Conservation (phyloP, 352 stramenopile genomes). For the Albugo candida region DNA sequence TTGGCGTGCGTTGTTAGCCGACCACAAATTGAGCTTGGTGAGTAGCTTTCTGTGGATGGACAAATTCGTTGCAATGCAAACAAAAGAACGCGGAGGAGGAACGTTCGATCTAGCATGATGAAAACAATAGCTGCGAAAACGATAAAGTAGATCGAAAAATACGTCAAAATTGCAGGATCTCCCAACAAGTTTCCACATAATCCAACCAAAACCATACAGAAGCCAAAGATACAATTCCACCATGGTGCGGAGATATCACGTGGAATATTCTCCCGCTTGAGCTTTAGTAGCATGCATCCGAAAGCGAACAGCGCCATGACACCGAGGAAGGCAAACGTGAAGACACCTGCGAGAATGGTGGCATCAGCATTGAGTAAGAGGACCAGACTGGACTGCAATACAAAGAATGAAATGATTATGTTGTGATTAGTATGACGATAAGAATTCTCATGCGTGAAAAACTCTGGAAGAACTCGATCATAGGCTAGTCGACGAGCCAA, state of each 20-base stretch:
- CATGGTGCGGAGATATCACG: slow-evolving; percentile 71
- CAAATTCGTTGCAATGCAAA: slow-evolving; percentile 42
- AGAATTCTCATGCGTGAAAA: slow-evolving; percentile 36
- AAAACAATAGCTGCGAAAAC: slow-evolving; percentile 51
- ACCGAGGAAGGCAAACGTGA: slow-evolving; percentile 81
- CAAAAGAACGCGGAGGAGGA: slow-evolving; percentile 49
- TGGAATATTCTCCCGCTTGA: slow-evolving; percentile 81
- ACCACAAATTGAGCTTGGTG: neutral
- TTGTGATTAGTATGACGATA: slow-evolving; percentile 72
- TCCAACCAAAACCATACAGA: slow-evolving; percentile 45
- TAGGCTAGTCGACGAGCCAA: slow-evolving; percentile 59
- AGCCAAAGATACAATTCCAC: slow-evolving; percentile 58
- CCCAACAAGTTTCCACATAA: slow-evolving; percentile 44
- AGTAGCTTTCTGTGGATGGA: slow-evolving; percentile 14
- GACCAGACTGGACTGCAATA: slow-evolving; percentile 46
- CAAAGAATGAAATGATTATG: slow-evolving; percentile 70
- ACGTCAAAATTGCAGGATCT: slow-evolving; percentile 56
- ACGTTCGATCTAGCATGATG: slow-evolving; percentile 61
- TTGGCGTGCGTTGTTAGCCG: neutral
- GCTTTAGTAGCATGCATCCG: slow-evolving; percentile 82
- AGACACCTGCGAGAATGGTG: slow-evolving; percentile 73
- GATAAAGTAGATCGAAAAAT: slow-evolving; percentile 65
- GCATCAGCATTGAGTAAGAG: slow-evolving; percentile 63
- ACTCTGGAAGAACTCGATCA: slow-evolving; percentile 44
- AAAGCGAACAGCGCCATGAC: slow-evolving; percentile 85